Base-by-base conservation (phyloP, 495 filamentous ascomycete species). In the Aspergillus steynii region DNA sequence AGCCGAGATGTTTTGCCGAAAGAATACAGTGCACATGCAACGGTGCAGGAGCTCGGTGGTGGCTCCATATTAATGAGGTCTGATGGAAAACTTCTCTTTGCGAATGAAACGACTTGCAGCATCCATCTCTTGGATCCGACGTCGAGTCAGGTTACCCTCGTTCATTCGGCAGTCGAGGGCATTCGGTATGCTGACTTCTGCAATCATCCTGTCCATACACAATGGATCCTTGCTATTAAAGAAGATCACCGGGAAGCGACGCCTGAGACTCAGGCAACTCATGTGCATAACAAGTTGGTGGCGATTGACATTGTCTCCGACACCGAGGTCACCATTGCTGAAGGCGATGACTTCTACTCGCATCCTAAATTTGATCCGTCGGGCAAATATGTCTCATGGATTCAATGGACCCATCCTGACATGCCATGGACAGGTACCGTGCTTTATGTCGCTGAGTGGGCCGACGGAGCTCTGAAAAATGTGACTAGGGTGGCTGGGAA, bases 321-420 rank as follows among this genome's bases (percentile, higher is more conserved):
- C 2, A 55, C 60, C 29, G 70, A 67, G 28, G 55, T 50, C 0
- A 68, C 56, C 0, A 64, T 73, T 50, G 63, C 64, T 1, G 42
- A 66, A 32, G 80, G 78, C 0, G 77, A 77, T 6, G 79, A 84
- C 58, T 84, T 83, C 63, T 82, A 82, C 60, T 69, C 69, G 2
- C 74, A 78, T 58, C 79, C 81, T 5, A 77, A 76, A 51, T 82
- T 83, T 59, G 75, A 74, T 54, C 72, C 71, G 8, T 71, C 78
- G 46, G 79, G 79, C 1, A 68, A 65, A 26, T 67, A 70, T 57
- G 62, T 83, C 14, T 77, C 69, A 10, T 83, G 81, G 79, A 72
- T 80, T 50, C 73, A 83, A 58, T 83, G 80, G 80, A 65, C 75
- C 42, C 78, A 83, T 66, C 82, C 80, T 0, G 73, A 77, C 56